phyloP scores from a whole-genome alignment of 169 alveolate species.

The Plasmodium fragile region DNA sequence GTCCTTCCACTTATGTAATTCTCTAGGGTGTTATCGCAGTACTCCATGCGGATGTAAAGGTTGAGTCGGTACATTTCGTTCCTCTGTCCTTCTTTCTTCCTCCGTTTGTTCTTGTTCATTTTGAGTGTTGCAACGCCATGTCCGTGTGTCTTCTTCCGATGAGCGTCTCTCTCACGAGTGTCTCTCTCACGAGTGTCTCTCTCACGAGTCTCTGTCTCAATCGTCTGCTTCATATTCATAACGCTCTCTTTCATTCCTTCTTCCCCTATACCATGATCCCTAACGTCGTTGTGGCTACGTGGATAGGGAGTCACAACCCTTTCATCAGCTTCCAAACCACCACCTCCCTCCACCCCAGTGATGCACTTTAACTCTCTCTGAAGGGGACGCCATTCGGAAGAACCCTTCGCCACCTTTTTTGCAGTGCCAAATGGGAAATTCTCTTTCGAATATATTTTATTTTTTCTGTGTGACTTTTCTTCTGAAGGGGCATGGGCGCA shows the following conservation, averaged over 20 bases:
- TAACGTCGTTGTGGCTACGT: too few species aligned
- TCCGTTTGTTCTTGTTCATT: neutral
- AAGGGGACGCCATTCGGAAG: neutral
- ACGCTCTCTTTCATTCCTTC: neutral
- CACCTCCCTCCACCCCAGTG: too few species aligned
- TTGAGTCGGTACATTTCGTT: conserved; percentile 7
- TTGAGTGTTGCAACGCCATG: too few species aligned
- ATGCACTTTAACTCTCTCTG: neutral
- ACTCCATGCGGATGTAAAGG: conserved; percentile 62
- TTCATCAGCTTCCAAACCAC: too few species aligned
- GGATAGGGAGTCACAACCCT: too few species aligned
- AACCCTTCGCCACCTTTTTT: neutral
- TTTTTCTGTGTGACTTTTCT: neutral
- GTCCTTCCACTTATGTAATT: conserved; percentile 36
- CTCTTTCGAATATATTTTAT: neutral
- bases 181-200: too few species aligned
- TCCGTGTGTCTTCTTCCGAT: neutral
- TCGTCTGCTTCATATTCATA: too few species aligned
- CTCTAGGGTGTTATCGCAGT: conserved; percentile 38
- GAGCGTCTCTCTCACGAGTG: neutral
- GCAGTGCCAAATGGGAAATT: neutral
- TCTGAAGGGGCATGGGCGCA: neutral
- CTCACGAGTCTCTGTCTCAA: too few species aligned
- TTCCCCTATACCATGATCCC: too few species aligned
- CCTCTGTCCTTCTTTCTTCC: neutral